These are phyloP conservation scores for Talaromyces islandicus DNA, from an alignment of 2,329 filamentous ascomycete species.

Conservation along the genomic window DNA sequence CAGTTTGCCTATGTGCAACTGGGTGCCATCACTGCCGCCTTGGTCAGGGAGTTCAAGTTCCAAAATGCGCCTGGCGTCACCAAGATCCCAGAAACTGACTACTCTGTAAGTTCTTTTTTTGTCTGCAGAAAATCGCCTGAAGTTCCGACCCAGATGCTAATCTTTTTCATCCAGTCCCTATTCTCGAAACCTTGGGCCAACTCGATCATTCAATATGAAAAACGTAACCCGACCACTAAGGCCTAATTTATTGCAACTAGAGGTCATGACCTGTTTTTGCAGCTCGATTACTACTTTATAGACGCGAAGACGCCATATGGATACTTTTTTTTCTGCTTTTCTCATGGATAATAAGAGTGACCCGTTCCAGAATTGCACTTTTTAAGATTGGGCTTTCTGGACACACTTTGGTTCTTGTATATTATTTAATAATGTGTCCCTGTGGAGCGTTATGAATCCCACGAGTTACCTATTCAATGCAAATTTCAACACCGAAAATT, in stretches of 20 bases:
- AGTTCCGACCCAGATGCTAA: not conserved
- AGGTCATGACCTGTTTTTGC: not conserved
- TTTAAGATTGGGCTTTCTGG: not conserved
- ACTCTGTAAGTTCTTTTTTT: constrained; percentile 40
- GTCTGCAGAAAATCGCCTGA: not conserved
- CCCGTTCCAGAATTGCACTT: not conserved
- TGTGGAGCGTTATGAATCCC: not conserved
- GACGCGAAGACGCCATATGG: not conserved
- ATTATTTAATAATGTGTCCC: not conserved
- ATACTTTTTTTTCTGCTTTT: not conserved
- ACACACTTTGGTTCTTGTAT: not conserved
- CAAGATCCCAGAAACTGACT: constrained; percentile 60
- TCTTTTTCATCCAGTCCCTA: constrained; percentile 40
- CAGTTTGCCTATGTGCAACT: constrained; percentile 70
- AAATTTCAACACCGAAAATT: not conserved
- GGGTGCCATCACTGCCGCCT: constrained; percentile 56
- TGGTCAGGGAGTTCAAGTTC: constrained; percentile 58
- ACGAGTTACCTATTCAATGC: not conserved
- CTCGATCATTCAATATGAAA: constrained; percentile 69
- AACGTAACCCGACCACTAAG: constrained; percentile 22
- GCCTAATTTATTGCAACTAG: not conserved
- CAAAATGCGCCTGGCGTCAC: constrained; percentile 50
- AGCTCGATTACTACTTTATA: not conserved
- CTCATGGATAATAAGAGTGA: not conserved
- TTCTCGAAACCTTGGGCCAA: constrained; percentile 69